phyloP scores from a whole-genome alignment of 139 green algal genomes.

The Limnomonas spitsbergensis region DNA sequence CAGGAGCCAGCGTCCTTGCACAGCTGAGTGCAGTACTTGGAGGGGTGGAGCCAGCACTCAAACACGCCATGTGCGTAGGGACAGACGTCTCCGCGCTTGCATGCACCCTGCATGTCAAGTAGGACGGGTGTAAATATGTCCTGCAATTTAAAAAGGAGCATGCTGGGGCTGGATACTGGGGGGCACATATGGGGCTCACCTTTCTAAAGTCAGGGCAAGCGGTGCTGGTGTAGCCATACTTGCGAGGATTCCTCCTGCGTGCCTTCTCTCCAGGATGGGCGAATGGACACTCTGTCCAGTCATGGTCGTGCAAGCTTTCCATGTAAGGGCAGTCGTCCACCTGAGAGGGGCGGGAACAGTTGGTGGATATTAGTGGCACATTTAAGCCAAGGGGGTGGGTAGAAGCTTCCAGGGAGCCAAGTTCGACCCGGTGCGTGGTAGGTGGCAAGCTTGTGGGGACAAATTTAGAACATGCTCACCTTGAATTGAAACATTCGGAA shows the following conservation, averaged over 20 bases:
- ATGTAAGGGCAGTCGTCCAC: constrained; percentile 3
- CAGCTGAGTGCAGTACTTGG: constrained; percentile 84
- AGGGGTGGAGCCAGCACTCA: constrained; percentile 96
- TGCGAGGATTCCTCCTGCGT: constrained; percentile 76
- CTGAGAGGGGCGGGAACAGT: neutral
- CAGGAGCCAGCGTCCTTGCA: constrained; percentile 79
- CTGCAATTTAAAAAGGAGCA: no score
- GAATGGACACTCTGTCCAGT: constrained; percentile 92
- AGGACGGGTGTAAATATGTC: no score
- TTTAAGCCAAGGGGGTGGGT: no score
- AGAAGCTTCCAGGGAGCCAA: no score
- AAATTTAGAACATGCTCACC: no score
- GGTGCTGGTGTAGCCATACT: constrained; percentile 82
- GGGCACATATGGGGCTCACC: no score
- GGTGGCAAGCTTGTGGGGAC: no score
- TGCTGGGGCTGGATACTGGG: no score
- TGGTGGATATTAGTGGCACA: no score
- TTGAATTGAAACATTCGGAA: no score
- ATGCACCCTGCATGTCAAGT: constrained; percentile 69
- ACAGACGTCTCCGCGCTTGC: constrained; percentile 81
- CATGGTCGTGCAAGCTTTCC: constrained; percentile 46
- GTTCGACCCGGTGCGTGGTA: no score
- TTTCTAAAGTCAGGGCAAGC: constrained; percentile 89
- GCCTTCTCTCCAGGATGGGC: constrained; percentile 92
- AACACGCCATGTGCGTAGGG: constrained; percentile 95